Base-by-base conservation (phyloP, 306 rosid genomes). In the Delonix regia region DNA sequence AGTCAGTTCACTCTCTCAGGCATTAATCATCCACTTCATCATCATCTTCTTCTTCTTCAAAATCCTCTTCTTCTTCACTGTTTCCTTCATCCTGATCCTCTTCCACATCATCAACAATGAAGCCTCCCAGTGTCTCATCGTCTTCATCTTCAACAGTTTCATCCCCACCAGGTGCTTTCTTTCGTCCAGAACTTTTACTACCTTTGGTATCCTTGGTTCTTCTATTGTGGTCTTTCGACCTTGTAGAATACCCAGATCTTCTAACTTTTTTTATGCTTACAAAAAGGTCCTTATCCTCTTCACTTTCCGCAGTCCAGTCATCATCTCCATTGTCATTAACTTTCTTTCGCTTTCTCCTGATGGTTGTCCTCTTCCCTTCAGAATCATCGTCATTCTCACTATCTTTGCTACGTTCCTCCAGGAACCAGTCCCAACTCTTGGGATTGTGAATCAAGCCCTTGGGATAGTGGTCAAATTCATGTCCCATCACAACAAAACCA, bases 401-500 rank as follows among this genome's bases (percentile, higher is more conserved):
- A 36, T 85, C 89, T 57, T 86, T 92, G 9, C 73, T 68, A 63
- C 78, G 85, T 65, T 89, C 98, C 68, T 89, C 91, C 14, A 94
- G 85, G 71, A 90, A 92, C 98, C 98, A 94, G 42, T 89, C 77
- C 98, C 98, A 94, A 64, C 80, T 49, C 87, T 83, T 85, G 5
- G 67, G 70, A 36, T 85, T 85, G 27, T 80, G 85, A 47, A 92
- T 81, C 89, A 76, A 84, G 44, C 78, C 89, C 79, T 80, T 90
- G 33, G 97, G 93, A 80, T 87, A 94, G 70, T 13, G 62, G 33
- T 94, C 98, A 77, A 94, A 94, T 75, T 92, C 98, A 45, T 89
- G 94, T 49, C 92, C 93, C 85, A 78, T 86, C 69, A 74, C 87
- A 56, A 92, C 71, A 79, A 94, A 94, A 68, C 97, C 98, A 80